These are phyloP conservation scores for Alternaria burnsii DNA, from an alignment of 2,329 filamentous ascomycete species.

Conservation along the genomic window DNA sequence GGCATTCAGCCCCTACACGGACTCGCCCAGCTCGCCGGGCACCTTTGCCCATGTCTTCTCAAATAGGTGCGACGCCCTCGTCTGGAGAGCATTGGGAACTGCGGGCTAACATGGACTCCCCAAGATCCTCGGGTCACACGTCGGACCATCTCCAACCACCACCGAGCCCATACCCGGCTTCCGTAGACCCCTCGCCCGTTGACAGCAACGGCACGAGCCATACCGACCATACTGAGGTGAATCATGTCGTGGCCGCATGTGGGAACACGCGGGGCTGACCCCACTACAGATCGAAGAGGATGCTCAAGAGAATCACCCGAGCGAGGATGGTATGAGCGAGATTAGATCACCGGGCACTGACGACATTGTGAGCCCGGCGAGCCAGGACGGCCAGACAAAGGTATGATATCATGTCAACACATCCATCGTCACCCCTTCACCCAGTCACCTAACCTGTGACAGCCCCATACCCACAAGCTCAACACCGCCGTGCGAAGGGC, in stretches of 20 bases:
- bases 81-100: background rate
- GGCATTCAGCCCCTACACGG: conserved; percentile 60
- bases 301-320: conserved; percentile 65
- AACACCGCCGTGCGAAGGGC: conserved; percentile 58
- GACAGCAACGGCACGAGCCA: conserved; percentile 85
- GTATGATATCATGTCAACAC: conserved; percentile 30
- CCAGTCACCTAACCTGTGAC: conserved; percentile 17
- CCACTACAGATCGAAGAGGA: conserved; percentile 74
- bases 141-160: conserved; percentile 59
- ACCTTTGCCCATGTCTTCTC: conserved; percentile 54
- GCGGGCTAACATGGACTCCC: conserved; percentile 41
- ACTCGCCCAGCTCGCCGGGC: conserved; percentile 60
- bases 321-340: conserved; percentile 50
- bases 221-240: conserved; percentile 77
- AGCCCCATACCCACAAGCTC: conserved; percentile 55
- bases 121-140: conserved; percentile 55
- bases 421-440: background rate
- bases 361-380: conserved; percentile 47
- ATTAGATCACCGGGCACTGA: conserved; percentile 49
- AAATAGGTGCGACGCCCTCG: conserved; percentile 56
- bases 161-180: conserved; percentile 66
- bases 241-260: background rate
- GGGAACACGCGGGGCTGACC: conserved; percentile 32
- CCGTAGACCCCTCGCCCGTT: conserved; percentile 80
- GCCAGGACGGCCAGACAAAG: conserved; percentile 43